Conservation (phyloP, 768 basidiomycete species). For the Leucosporidium yakuticum region DNA sequence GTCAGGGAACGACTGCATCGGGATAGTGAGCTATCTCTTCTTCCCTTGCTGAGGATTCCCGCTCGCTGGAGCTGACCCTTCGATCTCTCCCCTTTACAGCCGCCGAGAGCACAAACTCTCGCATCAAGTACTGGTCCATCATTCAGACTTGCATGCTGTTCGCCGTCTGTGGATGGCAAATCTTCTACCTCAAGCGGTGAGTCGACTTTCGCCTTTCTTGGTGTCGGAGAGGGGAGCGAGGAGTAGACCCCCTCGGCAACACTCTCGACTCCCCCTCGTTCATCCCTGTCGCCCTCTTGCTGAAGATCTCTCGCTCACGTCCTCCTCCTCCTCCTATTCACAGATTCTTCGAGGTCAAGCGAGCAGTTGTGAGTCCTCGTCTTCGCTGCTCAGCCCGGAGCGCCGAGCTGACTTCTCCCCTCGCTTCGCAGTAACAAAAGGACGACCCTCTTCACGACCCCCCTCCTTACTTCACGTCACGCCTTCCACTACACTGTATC, state of each 20-base stretch:
- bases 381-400: too few species aligned
- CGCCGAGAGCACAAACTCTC: slow-evolving; percentile 59
- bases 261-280: neutral
- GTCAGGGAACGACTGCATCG: slow-evolving; percentile 86
- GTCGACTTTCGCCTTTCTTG: neutral
- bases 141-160: slow-evolving; percentile 80
- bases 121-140: slow-evolving; percentile 99
- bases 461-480: neutral
- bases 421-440: neutral
- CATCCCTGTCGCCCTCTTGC: neutral
- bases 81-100: slow-evolving; percentile 40
- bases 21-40: slow-evolving; percentile 60
- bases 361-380: neutral
- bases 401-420: neutral
- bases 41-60: slow-evolving; percentile 1
- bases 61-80: neutral
- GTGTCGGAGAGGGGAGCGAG: neutral
- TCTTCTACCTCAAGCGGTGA: slow-evolving; percentile 78
- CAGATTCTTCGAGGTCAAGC: slow-evolving; percentile 42
- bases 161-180: slow-evolving; percentile 89
- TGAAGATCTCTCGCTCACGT: too few species aligned
- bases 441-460: neutral
- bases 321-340: neutral
- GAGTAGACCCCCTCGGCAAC: neutral
- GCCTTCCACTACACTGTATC: neutral